A percentile compares a stretch with the other conserved stretches of the same genome.
phyloP scores from a whole-genome alignment of 176 grass and related monocot species.

The Puccinellia tenuiflora region DNA sequence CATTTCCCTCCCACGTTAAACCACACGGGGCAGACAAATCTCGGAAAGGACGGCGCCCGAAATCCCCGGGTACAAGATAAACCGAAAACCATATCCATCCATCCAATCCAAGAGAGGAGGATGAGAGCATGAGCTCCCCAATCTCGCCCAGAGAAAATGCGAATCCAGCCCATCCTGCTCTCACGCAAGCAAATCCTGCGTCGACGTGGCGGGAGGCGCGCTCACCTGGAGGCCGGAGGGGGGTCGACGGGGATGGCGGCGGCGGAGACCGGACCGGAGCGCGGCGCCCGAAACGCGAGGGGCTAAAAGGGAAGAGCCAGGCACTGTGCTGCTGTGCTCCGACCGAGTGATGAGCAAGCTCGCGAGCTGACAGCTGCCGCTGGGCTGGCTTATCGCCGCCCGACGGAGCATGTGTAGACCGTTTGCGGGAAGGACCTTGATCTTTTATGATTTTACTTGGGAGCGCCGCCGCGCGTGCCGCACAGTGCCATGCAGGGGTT shows the following conservation, averaged over 20 bases:
- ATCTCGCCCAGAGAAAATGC: background rate
- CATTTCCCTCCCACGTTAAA: background rate
- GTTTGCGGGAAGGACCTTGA: no score
- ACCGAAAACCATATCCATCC: background rate
- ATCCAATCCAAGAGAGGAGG: background rate
- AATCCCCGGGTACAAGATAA: no score
- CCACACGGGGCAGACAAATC: no score
- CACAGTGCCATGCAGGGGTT: constrained; percentile 56
- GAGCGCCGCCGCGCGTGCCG: background rate
- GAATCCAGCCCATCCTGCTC: background rate
- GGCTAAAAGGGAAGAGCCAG: background rate
- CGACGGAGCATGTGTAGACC: no score
- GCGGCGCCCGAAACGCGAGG: background rate
- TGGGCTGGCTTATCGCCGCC: background rate
- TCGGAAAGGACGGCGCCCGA: no score
- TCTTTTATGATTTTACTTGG: no score
- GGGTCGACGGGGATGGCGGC: background rate
- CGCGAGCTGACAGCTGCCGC: background rate
- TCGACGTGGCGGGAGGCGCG: background rate
- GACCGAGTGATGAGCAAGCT: background rate
- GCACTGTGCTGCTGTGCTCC: background rate
- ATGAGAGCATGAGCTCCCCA: background rate
- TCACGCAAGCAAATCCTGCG: background rate
- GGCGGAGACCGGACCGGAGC: background rate
- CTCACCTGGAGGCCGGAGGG: constrained; percentile 22